Conservation (phyloP, 2,329 filamentous ascomycete genomes). For the Fusarium armeniacum region DNA sequence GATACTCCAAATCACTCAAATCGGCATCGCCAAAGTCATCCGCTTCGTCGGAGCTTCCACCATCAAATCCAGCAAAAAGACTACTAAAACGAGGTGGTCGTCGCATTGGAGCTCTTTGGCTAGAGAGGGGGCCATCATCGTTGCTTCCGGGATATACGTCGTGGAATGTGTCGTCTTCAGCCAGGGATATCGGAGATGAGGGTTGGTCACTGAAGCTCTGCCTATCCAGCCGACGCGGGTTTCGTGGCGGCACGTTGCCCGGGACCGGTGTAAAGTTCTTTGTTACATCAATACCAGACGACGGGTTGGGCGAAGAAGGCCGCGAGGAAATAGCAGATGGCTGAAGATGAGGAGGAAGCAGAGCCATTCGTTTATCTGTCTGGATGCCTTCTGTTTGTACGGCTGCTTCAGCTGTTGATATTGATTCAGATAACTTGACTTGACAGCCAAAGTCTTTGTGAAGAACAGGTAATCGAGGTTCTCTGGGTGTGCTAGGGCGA, state of each 20-base stretch:
- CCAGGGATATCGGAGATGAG: slow-evolving; percentile 61
- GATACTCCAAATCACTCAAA: slow-evolving; percentile 75
- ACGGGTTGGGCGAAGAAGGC: slow-evolving; percentile 67
- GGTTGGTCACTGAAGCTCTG: slow-evolving; percentile 63
- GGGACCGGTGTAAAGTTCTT: slow-evolving; percentile 67
- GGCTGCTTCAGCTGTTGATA: slow-evolving; percentile 53
- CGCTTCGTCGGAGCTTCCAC: slow-evolving; percentile 74
- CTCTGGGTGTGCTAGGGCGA: slow-evolving; percentile 81
- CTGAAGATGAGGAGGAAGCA: slow-evolving; percentile 81
- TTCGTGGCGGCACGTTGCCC: slow-evolving; percentile 69
- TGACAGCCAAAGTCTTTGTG: slow-evolving; percentile 88
- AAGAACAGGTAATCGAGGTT: slow-evolving; percentile 82
- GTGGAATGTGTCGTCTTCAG: slow-evolving; percentile 60
- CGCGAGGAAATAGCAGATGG: slow-evolving; percentile 79
- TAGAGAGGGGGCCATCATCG: slow-evolving; percentile 80
- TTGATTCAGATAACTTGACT: slow-evolving; percentile 62
- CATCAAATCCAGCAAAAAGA: slow-evolving; percentile 88
- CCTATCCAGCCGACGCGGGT: slow-evolving; percentile 69
- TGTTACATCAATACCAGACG: slow-evolving; percentile 49
- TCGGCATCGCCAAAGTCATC: slow-evolving; percentile 74
- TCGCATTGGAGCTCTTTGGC: slow-evolving; percentile 71
- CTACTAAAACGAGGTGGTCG: slow-evolving; percentile 83
- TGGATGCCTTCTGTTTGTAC: slow-evolving; percentile 94
- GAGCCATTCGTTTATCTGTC: slow-evolving; percentile 81
- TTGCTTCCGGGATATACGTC: slow-evolving; percentile 84